A percentile compares a stretch with the other conserved stretches of the same genome.
These are phyloP conservation scores for Claviceps fusiformis DNA, from an alignment of 2,329 filamentous ascomycete species.

Conservation along the genomic window DNA sequence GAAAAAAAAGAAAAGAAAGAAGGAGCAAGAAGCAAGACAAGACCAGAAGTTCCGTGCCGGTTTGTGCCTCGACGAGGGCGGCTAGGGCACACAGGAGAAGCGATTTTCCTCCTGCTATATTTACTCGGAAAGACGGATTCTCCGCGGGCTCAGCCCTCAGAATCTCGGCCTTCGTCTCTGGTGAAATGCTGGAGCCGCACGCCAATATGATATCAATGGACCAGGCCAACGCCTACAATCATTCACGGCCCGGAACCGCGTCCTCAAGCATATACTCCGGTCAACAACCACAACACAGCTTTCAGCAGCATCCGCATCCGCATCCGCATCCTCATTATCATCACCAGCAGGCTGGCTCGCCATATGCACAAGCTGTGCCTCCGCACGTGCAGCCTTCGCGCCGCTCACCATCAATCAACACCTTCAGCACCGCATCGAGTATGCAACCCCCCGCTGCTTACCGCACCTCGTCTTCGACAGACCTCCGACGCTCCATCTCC, in stretches of 20 bases:
- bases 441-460: slow-evolving; percentile 45
- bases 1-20: not conserved
- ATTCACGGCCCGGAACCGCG: slow-evolving; percentile 41
- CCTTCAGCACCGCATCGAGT: slow-evolving; percentile 57
- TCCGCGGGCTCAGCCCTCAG: not conserved
- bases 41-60: not conserved
- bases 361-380: slow-evolving; percentile 5
- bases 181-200: slow-evolving; percentile 21
- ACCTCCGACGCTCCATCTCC: slow-evolving; percentile 65
- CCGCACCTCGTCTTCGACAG: slow-evolving; percentile 39
- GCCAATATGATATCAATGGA: slow-evolving; percentile 19
- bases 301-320: slow-evolving; percentile 17
- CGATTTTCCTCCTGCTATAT: not conserved
- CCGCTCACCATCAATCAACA: slow-evolving; percentile 52
- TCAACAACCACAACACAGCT: slow-evolving; percentile 15
- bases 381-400: slow-evolving; percentile 20
- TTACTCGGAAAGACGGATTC: not conserved
- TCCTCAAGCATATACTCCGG: slow-evolving; percentile 40
- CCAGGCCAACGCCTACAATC: slow-evolving; percentile 29
- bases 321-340: slow-evolving; percentile 19
- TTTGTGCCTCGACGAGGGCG: not conserved
- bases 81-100: not conserved
- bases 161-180: not conserved
- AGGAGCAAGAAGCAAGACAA: not conserved
- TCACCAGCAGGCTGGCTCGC: slow-evolving; percentile 4